These are phyloP conservation scores for Phytophthora aleatoria DNA, from an alignment of 352 stramenopile species.

Conservation along the genomic window DNA sequence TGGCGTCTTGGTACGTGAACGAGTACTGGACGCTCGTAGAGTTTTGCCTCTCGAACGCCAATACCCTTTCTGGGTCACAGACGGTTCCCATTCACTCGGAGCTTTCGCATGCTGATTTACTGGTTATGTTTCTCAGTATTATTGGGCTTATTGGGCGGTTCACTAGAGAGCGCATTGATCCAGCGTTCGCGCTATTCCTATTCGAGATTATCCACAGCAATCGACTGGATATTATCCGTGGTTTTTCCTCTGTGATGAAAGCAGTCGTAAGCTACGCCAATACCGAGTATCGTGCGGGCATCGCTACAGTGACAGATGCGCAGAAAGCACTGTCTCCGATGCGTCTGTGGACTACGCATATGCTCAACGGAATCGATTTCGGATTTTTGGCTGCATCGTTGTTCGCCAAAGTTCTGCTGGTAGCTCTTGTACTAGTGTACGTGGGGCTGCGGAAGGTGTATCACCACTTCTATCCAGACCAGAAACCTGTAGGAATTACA, in stretches of 20 bases:
- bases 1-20: conserved; percentile 41
- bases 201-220: conserved; percentile 34
- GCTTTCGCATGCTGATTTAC: conserved; percentile 38
- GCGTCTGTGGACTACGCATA: conserved; percentile 30
- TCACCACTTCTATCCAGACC: conserved; percentile 21
- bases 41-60: conserved; percentile 23
- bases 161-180: conserved; percentile 37
- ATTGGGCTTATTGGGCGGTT: conserved; percentile 31
- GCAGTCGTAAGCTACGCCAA: conserved; percentile 10
- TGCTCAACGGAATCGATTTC: conserved; percentile 28
- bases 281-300: conserved; percentile 23
- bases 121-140: conserved; percentile 41
- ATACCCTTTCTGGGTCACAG: conserved; percentile 18
- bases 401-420: conserved; percentile 21
- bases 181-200: conserved; percentile 31
- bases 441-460: conserved; percentile 26
- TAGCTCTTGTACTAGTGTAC: conserved; percentile 20
- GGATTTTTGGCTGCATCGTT: conserved; percentile 19
- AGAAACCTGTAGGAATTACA: conserved; percentile 3
- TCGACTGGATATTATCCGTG: conserved; percentile 11
- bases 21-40: conserved; percentile 40
- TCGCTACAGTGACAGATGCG: conserved; percentile 22
- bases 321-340: conserved; percentile 19
- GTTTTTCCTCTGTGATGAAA: not conserved
- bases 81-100: conserved; percentile 23